Evolutionary conservation across 2,329 filamentous ascomycete genomes (phyloP), one percentile per base, ranked within the genome.

Genomic region (Diplodia seriata): DNA sequence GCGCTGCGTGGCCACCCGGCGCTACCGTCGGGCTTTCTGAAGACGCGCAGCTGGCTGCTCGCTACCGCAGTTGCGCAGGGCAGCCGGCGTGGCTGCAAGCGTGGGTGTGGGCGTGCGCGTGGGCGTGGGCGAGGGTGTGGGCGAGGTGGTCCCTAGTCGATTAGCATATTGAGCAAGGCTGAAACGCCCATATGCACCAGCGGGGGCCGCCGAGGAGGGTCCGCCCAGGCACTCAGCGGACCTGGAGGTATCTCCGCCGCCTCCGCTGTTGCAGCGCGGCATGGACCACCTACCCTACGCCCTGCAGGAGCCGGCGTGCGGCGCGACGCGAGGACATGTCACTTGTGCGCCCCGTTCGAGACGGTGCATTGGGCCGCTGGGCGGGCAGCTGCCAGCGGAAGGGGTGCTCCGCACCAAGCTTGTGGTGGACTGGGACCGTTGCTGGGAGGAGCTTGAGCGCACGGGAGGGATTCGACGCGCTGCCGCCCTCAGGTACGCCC

Each of bases 401-500:
- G 8, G 29, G 15, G 5, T 50, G 40, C 33, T 49, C 57, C 38
- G 61, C 61, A 36, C 20, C 61, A 50, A 20, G 47, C 20, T 23
- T 47, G n/a, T 15, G 47, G 11, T 54, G 47, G 49, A 29, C 18
- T 33, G 33, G 59, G 43, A 23, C 40, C 43, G 54, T 38, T 29
- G 57, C 40, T 26, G 40, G 57, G 38, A 62, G 36, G 23, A 20
- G 33, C 54, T 23, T 26, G 36, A 29, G 14, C 50, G 56, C 36
- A 38, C 56, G 36, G 56, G 56, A 43, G n/a, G 20, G 38, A 38
- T 15, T 26, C 36, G 36, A 38, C 36, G 40, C 29, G 57, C 57
- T 20, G 57, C 40, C 57, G 57, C n/a, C 40, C 57, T 63, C 59
- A 63, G 59, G 59, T 38, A 63, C 59, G 59, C 29, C 59, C 59